phyloP scores from a whole-genome alignment of 2,329 filamentous ascomycete genomes.

The Ceratocystis cacaofunesta region DNA sequence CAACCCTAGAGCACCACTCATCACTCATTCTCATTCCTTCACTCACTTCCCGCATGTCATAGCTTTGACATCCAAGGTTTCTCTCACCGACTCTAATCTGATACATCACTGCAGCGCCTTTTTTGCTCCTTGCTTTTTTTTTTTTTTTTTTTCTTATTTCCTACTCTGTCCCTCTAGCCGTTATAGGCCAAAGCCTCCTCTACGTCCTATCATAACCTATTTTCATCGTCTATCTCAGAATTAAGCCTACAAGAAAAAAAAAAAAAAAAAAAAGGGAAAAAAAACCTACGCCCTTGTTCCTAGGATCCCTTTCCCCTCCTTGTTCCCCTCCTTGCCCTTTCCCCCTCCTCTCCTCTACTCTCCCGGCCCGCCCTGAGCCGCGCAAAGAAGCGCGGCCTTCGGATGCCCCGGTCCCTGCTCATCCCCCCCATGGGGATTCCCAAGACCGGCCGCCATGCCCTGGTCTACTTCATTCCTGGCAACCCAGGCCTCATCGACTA shows the following conservation, averaged over 20 bases:
- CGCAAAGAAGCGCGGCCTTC: conserved; percentile 12
- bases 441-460: conserved; percentile 24
- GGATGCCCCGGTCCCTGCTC: conserved; percentile 12
- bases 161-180: background rate
- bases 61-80: background rate
- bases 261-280: background rate
- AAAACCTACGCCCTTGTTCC: background rate
- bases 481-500: conserved; percentile 65
- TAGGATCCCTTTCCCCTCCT: background rate
- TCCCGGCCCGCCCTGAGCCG: conserved; percentile 8
- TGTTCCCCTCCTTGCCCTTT: background rate
- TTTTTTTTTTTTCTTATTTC: background rate
- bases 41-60: background rate
- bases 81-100: background rate
- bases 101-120: background rate
- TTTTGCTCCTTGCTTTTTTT: background rate
- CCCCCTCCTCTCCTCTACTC: background rate
- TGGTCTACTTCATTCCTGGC: conserved; percentile 60
- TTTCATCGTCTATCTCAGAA: background rate
- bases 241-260: too few relatives aligned
- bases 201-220: background rate
- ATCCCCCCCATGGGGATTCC: conserved; percentile 22
- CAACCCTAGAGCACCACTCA: background rate
- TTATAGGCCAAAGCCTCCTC: background rate
- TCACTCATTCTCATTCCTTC: background rate